Percentiles rank a stretch among this genome's conserved stretches.
These are phyloP conservation scores for Aegle marmelos DNA, from an alignment of 345 rosid genomes.

Conservation along the genomic window DNA sequence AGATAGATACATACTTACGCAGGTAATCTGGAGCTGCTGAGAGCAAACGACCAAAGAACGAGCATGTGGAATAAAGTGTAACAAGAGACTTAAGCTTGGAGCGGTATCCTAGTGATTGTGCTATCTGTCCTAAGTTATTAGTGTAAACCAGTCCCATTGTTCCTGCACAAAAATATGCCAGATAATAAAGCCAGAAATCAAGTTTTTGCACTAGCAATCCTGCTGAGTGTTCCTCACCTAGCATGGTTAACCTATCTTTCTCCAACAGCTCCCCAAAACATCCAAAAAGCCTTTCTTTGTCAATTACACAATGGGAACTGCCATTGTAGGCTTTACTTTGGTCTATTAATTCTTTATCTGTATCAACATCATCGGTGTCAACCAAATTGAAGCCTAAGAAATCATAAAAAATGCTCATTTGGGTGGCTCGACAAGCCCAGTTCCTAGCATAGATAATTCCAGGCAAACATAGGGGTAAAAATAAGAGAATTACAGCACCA, in stretches of 20 bases:
- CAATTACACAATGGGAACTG: neutral
- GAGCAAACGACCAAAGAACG: constrained; percentile 84
- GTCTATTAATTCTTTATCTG: constrained; percentile 38
- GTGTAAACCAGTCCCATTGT: constrained; percentile 82
- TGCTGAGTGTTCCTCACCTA: constrained; percentile 74
- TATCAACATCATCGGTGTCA: constrained; percentile 47
- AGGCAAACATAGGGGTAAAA: constrained; percentile 62
- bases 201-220: constrained; percentile 41
- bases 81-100: constrained; percentile 37
- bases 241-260: constrained; percentile 47
- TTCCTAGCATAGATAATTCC: constrained; percentile 49
- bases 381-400: constrained; percentile 41
- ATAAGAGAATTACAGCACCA: constrained; percentile 50
- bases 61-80: constrained; percentile 72
- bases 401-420: constrained; percentile 17
- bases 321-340: neutral
- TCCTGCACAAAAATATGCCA: constrained; percentile 73
- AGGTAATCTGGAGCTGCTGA: constrained; percentile 82
- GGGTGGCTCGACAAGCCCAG: constrained; percentile 34
- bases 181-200: constrained; percentile 84
- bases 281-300: constrained; percentile 22
- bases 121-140: constrained; percentile 81
- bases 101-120: constrained; percentile 61
- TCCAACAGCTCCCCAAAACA: constrained; percentile 33
- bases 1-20: constrained; percentile 47